phyloP scores from a whole-genome alignment of 441 rosid species.

The Mallotus japonicus region DNA sequence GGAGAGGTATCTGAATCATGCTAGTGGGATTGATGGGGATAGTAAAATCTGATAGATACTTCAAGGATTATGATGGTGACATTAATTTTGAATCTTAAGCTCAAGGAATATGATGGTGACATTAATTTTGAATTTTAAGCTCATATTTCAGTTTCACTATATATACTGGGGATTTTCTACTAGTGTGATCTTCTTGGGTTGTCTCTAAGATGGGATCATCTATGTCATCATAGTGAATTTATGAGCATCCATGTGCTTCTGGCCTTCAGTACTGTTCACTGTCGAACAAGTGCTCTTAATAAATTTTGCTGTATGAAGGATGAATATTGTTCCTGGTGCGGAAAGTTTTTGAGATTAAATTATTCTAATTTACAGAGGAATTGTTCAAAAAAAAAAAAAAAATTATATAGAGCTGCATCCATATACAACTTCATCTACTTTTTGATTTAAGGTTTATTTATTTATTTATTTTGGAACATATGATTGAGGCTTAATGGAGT shows the following conservation, averaged over 20 bases:
- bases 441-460: no score
- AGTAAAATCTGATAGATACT: conserved; percentile 7
- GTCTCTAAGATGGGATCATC: background rate
- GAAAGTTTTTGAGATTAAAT: no score
- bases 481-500: background rate
- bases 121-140: background rate
- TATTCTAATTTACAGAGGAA: background rate
- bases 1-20: conserved; percentile 47
- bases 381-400: no score
- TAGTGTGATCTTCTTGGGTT: conserved; percentile 1
- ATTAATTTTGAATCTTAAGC: background rate
- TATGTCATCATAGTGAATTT: background rate
- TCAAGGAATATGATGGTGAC: background rate
- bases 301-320: background rate
- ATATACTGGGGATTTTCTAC: background rate
- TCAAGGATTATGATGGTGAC: background rate
- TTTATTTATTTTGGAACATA: no score
- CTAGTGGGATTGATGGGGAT: conserved; percentile 3
- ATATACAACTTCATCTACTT: background rate
- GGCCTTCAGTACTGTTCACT: background rate
- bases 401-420: background rate
- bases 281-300: background rate
- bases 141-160: background rate
- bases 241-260: background rate
- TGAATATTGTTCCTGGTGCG: background rate